Base-by-base conservation (phyloP, 257 asterid genomes). In the Striga asiatica region DNA sequence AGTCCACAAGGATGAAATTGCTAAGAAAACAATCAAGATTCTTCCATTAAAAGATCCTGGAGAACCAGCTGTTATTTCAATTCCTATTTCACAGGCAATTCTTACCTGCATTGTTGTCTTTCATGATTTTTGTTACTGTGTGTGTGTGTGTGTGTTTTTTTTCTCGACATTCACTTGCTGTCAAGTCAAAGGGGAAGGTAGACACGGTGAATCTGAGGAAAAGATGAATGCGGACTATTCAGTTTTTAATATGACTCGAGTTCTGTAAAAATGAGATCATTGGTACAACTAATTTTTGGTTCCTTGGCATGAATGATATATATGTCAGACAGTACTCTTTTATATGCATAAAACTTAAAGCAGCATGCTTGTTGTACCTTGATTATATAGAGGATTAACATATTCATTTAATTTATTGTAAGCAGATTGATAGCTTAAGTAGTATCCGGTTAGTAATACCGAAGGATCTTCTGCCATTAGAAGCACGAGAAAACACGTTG, bases 401-500 rank as follows among this genome's bases (percentile, higher is more conserved):
- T 29, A 22, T 43, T 23, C 20, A 23, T 45, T 49, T 54, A 3
- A 7, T 43, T 6, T 34, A 27, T 65, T 51, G 46, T 62, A 45
- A 47, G 60, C 81, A 91, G 98, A 78, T 91, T 71, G 83, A 80
- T 60, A 67, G 76, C 73, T 84, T 91, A 69, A 82, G 94, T 66
- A 82, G 82, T 68, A 67, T 76, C 22, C 85, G 95, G 42, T 56
- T 91, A 38, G 42, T 69, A 65, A 87, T 91, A 77, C 94, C 97
- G 6, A 87, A 82, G 73, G 97, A 92, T 73, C 93, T 88, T 66
- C 80, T 84, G 68, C 94, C 94, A 51, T n/a, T 74, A 18, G 88
- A 84, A 76, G 72, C 85, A 71, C 93, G 98, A 62, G 85, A 88
- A 76, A 84, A 92, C 68, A 88, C 98, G 47, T 56, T 87, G 73